Evolutionary conservation across 2,329 filamentous ascomycete genomes (phyloP).

Genomic region (Fusarium nelsonii): DNA sequence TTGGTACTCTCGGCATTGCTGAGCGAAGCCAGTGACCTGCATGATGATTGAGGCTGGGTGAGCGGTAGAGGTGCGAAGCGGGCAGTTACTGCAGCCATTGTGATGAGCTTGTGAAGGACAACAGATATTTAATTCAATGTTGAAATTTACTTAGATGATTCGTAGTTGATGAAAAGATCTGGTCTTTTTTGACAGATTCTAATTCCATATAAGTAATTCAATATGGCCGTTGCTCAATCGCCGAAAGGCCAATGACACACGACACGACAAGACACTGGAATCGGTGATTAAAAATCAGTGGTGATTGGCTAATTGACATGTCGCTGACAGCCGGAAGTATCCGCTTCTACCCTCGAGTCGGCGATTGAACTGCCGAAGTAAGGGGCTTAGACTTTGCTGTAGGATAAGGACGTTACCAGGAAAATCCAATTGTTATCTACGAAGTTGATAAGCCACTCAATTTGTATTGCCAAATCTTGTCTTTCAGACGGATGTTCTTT

Average conservation of each 20-base stretch:
- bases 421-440: too few species aligned
- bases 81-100: constrained; percentile 20
- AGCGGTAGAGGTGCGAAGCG: constrained; percentile 10
- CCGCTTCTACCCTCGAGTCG: background rate
- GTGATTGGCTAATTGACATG: background rate
- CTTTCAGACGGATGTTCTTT: too few species aligned
- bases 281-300: background rate
- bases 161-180: too few species aligned
- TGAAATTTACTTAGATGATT: too few species aligned
- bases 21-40: background rate
- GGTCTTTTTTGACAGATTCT: background rate
- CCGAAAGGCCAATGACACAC: background rate
- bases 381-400: background rate
- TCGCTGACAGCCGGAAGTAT: background rate
- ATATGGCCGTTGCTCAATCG: background rate
- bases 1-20: background rate
- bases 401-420: too few species aligned
- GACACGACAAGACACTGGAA: background rate
- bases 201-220: background rate
- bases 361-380: constrained; percentile 7
- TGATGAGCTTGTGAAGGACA: background rate
- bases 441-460: too few species aligned
- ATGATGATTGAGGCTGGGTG: background rate
- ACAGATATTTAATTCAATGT: too few species aligned
- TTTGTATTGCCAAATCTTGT: too few species aligned